Conservation (phyloP, 805 yeast genomes). For the Metschnikowia lunata region DNA sequence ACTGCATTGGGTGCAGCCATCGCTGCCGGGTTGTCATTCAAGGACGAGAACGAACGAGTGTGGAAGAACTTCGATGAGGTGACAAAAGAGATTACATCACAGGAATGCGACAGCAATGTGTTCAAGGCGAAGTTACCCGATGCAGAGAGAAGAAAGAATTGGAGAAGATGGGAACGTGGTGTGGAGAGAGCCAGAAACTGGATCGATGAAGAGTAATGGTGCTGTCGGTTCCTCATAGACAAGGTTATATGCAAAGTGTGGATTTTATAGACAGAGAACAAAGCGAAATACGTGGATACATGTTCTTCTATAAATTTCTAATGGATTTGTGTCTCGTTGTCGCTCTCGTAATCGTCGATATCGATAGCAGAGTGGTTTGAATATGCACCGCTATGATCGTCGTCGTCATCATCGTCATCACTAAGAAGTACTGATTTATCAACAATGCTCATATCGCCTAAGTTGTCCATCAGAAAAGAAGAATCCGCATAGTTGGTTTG, state of each 20-base stretch:
- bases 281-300: too few relatives aligned
- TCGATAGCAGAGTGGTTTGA: constrained; percentile 10
- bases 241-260: too few relatives aligned
- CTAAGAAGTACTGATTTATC: constrained; percentile 14
- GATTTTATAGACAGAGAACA: too few relatives aligned
- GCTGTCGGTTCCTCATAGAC: too few relatives aligned
- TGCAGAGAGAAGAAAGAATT: constrained; percentile 53
- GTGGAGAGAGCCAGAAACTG: constrained; percentile 78
- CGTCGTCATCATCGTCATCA: constrained; percentile 10
- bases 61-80: constrained; percentile 79
- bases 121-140: constrained; percentile 47
- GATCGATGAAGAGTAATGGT: constrained; percentile 44
- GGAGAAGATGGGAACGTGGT: constrained; percentile 83
- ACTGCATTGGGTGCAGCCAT: constrained; percentile 96
- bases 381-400: not conserved
- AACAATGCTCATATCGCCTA: constrained; percentile 3
- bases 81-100: constrained; percentile 34
- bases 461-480: constrained; percentile 26
- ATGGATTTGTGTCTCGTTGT: constrained; percentile 3
- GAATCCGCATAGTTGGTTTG: constrained; percentile 18
- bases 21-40: constrained; percentile 77
- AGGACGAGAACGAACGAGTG: constrained; percentile 47
- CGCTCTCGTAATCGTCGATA: constrained; percentile 27
- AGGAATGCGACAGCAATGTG: constrained; percentile 21
- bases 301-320: not conserved